Percentiles rank a stretch among this genome's conserved stretches.
These are phyloP conservation scores for Kentomonas sorsogonicus DNA, from an alignment of 208 protist species.

Conservation along the genomic window DNA sequence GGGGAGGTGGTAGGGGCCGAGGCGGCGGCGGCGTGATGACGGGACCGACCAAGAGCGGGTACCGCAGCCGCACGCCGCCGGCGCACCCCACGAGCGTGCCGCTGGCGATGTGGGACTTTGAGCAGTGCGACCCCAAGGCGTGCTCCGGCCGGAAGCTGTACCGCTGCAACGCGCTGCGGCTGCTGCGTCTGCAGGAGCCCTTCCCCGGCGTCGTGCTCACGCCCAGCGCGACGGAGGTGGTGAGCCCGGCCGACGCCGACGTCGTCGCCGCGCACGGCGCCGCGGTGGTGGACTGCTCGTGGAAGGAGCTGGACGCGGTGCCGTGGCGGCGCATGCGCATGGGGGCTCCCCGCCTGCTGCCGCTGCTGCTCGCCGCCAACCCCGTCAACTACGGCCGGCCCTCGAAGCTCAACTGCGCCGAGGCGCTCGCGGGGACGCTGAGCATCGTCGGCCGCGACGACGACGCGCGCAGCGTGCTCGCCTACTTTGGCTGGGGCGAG, in stretches of 20 bases:
- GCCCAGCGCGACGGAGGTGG: slow-evolving; percentile 87
- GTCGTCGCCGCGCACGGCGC: slow-evolving; percentile 86
- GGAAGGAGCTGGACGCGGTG: slow-evolving; percentile 93
- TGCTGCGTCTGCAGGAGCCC: slow-evolving; percentile 79
- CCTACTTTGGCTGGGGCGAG: slow-evolving; percentile 96
- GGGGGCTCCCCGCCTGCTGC: slow-evolving; percentile 87
- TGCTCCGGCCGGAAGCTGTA: slow-evolving; percentile 96
- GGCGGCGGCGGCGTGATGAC: slow-evolving; percentile 12
- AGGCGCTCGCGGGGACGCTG: slow-evolving; percentile 94
- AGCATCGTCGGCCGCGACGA: slow-evolving; percentile 92
- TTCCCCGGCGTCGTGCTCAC: slow-evolving; percentile 95
- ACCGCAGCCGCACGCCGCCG: slow-evolving; percentile 31
- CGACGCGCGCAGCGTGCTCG: slow-evolving; percentile 88
- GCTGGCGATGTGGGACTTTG: slow-evolving; percentile 98
- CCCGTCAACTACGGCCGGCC: slow-evolving; percentile 99
- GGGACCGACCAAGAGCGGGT: slow-evolving; percentile 17
- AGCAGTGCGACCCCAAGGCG: slow-evolving; percentile 97
- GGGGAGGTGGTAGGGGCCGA: slow-evolving; percentile 20
- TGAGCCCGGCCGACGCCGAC: slow-evolving; percentile 92
- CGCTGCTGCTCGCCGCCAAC: slow-evolving; percentile 98
- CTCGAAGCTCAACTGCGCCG: slow-evolving; percentile 96
- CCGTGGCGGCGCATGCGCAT: slow-evolving; percentile 94
- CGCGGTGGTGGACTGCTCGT: slow-evolving; percentile 99
- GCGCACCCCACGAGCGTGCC: slow-evolving; percentile 71
- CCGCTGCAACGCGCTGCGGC: slow-evolving; percentile 83